A percentile compares a stretch with the other conserved stretches of the same genome.
Conservation (phyloP, 148 eudicot species). For the Euryodendron excelsum region DNA sequence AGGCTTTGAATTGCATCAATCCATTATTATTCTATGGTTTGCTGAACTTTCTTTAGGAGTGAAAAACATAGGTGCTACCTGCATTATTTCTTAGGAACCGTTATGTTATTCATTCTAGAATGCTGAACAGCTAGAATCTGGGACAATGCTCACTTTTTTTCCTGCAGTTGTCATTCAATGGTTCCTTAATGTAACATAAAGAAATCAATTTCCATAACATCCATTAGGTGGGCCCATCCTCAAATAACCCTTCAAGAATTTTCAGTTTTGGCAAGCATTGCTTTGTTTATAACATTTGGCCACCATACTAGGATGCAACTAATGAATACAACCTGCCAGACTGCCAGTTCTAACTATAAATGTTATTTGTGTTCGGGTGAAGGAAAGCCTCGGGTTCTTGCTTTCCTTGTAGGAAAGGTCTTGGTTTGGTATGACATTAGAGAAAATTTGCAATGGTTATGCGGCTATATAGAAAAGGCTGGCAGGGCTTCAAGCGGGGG, state of each 20-base stretch:
- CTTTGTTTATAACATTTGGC: background rate
- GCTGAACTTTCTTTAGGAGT: too few relatives aligned
- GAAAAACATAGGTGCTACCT: too few relatives aligned
- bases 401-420: background rate
- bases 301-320: background rate
- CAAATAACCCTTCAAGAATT: background rate
- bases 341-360: too few relatives aligned
- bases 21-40: too few relatives aligned
- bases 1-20: too few relatives aligned
- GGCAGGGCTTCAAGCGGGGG: too few relatives aligned
- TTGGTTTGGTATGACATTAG: background rate
- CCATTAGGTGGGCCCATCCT: background rate
- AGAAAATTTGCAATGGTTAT: background rate
- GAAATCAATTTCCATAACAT: background rate
- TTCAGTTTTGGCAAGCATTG: background rate
- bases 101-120: background rate
- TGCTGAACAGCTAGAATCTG: background rate
- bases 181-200: too few relatives aligned
- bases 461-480: background rate
- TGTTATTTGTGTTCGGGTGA: too few relatives aligned
- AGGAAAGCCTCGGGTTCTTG: background rate
- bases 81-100: too few relatives aligned
- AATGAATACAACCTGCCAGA: too few relatives aligned
- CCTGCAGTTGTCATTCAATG: too few relatives aligned
- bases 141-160: background rate